Evolutionary conservation across 495 filamentous ascomycete genomes (phyloP), one percentile per base, ranked within the genome.

Genomic region (Podospora fimiseda): DNA sequence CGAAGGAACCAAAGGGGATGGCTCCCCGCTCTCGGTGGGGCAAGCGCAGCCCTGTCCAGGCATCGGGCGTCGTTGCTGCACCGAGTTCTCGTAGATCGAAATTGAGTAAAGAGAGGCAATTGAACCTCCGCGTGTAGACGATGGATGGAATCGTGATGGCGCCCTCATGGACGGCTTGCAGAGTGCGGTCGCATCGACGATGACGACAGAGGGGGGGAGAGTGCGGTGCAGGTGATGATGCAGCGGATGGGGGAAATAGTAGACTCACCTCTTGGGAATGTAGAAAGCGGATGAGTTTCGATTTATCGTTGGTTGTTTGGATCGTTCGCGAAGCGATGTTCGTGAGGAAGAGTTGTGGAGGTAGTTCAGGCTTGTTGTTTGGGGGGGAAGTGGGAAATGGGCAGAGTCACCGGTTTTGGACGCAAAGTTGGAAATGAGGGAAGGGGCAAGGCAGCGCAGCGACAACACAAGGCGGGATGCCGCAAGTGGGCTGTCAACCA

Each of bases 381-480:
- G 49, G 62, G 51, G 59, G 45, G 55, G 53, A 60, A 52, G 50
- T 46, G 51, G 56, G 44, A 58, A 62, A 52, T 40, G 54, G 50
- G 53, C 45, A 48, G 56, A 55, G 51, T 53, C 45, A 56, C 50
- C 50, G 52, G 61, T 66, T 67, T 65, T 64, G 60, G 65, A 22
- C 53, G 66, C 58, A 60, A 60, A 68, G 66, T 66, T 66, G 66
- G 63, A 68, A 68, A 67, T 67, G 66, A 64, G 64, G 63, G 59
- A 66, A 61, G 61, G 61, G 65, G 63, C 65, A 66, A 61, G 62
- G 58, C 62, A 59, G 51, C 55, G 53, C 53, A 53, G 49, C 56
- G 58, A 62, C 60, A 61, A 61, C 63, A 61, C 63, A 61, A 60
- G 63, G 63, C 63, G 63, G 63, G 63, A 66, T 66, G 63, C 54